A percentile compares a stretch with the other conserved stretches of the same genome.
These are phyloP conservation scores for Coniochaeta pulveracea DNA, from an alignment of 2,329 filamentous ascomycete species.

Conservation along the genomic window DNA sequence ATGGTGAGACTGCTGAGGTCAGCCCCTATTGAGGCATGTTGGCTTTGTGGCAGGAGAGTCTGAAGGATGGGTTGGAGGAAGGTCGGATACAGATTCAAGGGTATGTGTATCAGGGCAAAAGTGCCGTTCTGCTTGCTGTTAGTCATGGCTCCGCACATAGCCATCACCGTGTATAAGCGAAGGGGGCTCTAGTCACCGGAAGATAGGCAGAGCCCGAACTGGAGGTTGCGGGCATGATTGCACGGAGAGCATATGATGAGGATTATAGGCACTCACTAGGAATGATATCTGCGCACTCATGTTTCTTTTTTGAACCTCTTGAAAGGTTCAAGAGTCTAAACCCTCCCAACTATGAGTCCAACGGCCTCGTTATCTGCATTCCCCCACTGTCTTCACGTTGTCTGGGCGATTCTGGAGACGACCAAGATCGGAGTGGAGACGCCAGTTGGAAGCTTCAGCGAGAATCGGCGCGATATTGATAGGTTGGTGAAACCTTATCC, in stretches of 20 bases:
- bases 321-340: slow-evolving; percentile 1
- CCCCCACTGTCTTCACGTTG: too few relatives aligned
- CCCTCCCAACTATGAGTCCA: slow-evolving; percentile 1
- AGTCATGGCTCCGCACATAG: too few relatives aligned
- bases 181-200: neutral
- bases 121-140: slow-evolving; percentile 58
- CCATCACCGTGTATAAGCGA: slow-evolving; percentile 18
- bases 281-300: slow-evolving; percentile 50
- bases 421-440: too few relatives aligned
- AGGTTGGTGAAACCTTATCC: too few relatives aligned
- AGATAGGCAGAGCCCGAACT: neutral
- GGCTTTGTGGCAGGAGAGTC: slow-evolving; percentile 60
- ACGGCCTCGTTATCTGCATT: slow-evolving; percentile 1
- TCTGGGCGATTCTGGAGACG: too few relatives aligned
- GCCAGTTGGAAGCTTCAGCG: too few relatives aligned
- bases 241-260: neutral
- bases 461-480: too few relatives aligned
- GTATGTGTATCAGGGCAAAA: slow-evolving; percentile 83
- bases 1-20: slow-evolving; percentile 26
- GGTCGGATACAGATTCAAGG: slow-evolving; percentile 61
- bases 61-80: slow-evolving; percentile 83
- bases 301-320: slow-evolving; percentile 11
- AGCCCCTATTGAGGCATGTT: slow-evolving; percentile 23
- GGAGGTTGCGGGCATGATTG: too few relatives aligned
- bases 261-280: slow-evolving; percentile 30